Evolutionary conservation across 2,329 filamentous ascomycete genomes (phyloP).

Genomic region (Gremmenia infestans): DNA sequence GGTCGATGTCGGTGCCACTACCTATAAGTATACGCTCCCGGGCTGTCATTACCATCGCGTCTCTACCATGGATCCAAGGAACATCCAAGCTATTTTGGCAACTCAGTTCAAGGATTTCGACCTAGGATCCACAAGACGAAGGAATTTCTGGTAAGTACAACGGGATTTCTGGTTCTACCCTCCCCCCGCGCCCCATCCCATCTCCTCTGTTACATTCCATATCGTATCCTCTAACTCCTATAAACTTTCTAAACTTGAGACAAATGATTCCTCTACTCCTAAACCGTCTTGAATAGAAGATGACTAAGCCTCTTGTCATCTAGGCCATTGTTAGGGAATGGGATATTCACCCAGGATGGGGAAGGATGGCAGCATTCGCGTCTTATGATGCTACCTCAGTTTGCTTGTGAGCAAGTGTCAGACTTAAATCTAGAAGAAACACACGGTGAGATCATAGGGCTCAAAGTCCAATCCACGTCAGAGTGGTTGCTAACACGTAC

Average conservation of each 20-base stretch:
- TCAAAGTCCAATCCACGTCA: too few species aligned
- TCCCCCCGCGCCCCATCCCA: too few species aligned
- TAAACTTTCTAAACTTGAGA: too few species aligned
- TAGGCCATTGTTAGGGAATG: conserved; percentile 25
- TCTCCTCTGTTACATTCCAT: too few species aligned
- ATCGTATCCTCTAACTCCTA: too few species aligned
- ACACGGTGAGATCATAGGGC: too few species aligned
- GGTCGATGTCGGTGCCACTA: conserved; percentile 30
- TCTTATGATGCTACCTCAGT: conserved; percentile 50
- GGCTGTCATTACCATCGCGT: conserved; percentile 11
- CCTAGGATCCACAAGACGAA: conserved; percentile 50
- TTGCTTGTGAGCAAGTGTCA: conserved; percentile 51
- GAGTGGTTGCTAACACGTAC: too few species aligned
- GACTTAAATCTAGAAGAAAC: conserved; percentile 43
- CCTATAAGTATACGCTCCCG: conserved; percentile 22
- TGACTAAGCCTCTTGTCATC: too few species aligned
- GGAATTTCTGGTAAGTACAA: conserved; percentile 36
- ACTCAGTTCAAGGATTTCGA: conserved; percentile 48
- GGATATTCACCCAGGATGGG: conserved; percentile 31
- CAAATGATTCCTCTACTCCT: too few species aligned
- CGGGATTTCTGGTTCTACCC: too few species aligned
- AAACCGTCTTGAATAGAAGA: too few species aligned
- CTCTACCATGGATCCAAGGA: conserved; percentile 35
- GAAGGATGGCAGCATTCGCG: conserved; percentile 28
- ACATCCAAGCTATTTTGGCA: conserved; percentile 51